Evolutionary conservation across 495 filamentous ascomycete species (phyloP).

Genomic region (Letharia lupina): DNA sequence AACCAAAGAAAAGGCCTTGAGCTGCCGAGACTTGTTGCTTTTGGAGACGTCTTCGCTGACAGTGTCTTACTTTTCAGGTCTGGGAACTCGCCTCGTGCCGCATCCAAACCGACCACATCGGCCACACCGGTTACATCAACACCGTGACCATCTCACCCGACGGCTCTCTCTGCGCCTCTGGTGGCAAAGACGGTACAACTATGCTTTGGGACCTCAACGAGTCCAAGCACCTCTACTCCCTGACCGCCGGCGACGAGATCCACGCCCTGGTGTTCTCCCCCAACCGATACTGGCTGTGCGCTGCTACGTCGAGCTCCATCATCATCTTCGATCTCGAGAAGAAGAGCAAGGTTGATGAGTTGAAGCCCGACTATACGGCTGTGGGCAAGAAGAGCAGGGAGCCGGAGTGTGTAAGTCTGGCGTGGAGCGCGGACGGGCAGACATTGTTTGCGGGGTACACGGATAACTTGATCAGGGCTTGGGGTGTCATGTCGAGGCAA

Average conservation of each 20-base stretch:
- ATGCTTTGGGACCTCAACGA: constrained; percentile 99
- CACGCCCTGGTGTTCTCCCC: constrained; percentile 99
- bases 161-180: constrained; percentile 97
- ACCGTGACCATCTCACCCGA: constrained; percentile 99
- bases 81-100: constrained; percentile 99
- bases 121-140: constrained; percentile 99
- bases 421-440: constrained; percentile 97
- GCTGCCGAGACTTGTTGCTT: not conserved
- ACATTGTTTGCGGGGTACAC: constrained; percentile 99
- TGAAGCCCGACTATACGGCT: constrained; percentile 95
- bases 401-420: constrained; percentile 94
- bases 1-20: constrained; percentile 9
- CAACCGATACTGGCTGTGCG: constrained; percentile 99
- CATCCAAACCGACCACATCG: constrained; percentile 99
- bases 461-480: constrained; percentile 98
- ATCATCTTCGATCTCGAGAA: constrained; percentile 99
- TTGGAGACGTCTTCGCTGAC: constrained; percentile 8
- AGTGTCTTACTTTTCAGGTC: constrained; percentile 49
- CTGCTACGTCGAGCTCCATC: constrained; percentile 90
- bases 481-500: constrained; percentile 74
- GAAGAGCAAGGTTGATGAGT: constrained; percentile 99
- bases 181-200: constrained; percentile 99
- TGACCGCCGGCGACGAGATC: constrained; percentile 99
- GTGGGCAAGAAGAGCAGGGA: constrained; percentile 98
- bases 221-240: constrained; percentile 99